Base-by-base conservation (phyloP, 306 rosid genomes). In the Abrus pulchellus region DNA sequence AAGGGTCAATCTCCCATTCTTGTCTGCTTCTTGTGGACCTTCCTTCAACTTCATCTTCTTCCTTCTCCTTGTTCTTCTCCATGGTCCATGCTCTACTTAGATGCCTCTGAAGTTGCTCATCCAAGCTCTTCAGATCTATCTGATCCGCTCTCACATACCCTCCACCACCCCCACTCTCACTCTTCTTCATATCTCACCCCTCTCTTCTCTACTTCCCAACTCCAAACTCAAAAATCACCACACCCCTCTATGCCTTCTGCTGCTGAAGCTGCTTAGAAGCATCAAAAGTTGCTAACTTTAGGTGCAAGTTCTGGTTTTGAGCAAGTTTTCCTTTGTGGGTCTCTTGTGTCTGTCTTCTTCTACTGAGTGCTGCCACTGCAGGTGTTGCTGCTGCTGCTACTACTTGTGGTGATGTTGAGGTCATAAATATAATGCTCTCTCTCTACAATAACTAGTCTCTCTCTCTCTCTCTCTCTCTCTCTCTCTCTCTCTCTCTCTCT, bases 1-100 rank as follows among this genome's bases (percentile, higher is more conserved):
- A 89, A 66, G 99, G 93, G 78, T 95, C 98, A 82, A 95, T 95
- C 96, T 95, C 99, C 99, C 99, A 95, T 40, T 95, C 99, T 75
- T 92, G 92, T 83, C 93, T 89, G 5, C 83, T 83, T 43, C 76
- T 14, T 11, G 81, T 76, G 36, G 90, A 72, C 86, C 90, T 87
- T 20, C 83, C 85, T 57, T 60, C 89, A 43, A 43, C 69, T 8
- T 87, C 89, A 3, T 83, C 94, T 29, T 86, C 90, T 27, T 86
- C 92, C 79, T 41, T 83, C 68, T 77, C 91, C 85, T 93, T 91
- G 88, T 83, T 88, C 92, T 91, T 95, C 85, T 95, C 99, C 99
- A 89, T 93, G 13, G 97, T 92, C 94, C 97, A 91, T 47, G 99
- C 88, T 75, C 93, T 88, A 69, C 83, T 92, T 44, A 93, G 91